A percentile compares a stretch with the other conserved stretches of the same genome.
phyloP scores from a whole-genome alignment of 768 basidiomycete genomes.

The Tricholoma matsutake region DNA sequence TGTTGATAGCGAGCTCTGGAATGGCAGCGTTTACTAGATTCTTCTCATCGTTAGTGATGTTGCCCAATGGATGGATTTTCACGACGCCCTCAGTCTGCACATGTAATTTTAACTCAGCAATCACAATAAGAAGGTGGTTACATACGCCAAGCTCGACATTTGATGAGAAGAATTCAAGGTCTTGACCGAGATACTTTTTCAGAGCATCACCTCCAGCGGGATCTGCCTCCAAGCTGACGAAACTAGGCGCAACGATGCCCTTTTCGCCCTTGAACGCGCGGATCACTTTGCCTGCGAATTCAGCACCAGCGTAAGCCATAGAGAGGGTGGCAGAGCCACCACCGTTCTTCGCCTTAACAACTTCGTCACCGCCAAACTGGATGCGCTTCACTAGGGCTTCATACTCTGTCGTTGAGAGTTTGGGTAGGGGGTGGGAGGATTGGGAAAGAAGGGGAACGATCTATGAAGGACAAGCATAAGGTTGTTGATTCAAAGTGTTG shows the following conservation, averaged over 20 bases:
- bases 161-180: conserved; percentile 86
- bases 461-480: conserved; percentile 30
- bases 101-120: conserved; percentile 8
- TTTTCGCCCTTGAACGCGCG: conserved; percentile 86
- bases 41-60: conserved; percentile 67
- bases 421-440: conserved; percentile 73
- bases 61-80: conserved; percentile 80
- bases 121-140: conserved; percentile 7
- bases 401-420: conserved; percentile 45
- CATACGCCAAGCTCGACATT: conserved; percentile 85
- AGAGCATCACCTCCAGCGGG: conserved; percentile 68
- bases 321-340: conserved; percentile 94
- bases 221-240: conserved; percentile 77
- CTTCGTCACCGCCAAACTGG: conserved; percentile 96
- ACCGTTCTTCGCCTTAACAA: conserved; percentile 96
- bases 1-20: conserved; percentile 73
- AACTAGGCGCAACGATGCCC: conserved; percentile 81
- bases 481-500: background rate
- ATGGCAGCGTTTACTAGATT: conserved; percentile 76
- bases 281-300: conserved; percentile 82
- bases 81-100: conserved; percentile 74
- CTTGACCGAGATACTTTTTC: conserved; percentile 69
- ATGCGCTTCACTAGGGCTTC: conserved; percentile 77
- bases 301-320: conserved; percentile 93
- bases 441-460: conserved; percentile 95